Evolutionary conservation across 169 alveolate genomes (phyloP).

Genomic region (Eimeria sp.): DNA sequence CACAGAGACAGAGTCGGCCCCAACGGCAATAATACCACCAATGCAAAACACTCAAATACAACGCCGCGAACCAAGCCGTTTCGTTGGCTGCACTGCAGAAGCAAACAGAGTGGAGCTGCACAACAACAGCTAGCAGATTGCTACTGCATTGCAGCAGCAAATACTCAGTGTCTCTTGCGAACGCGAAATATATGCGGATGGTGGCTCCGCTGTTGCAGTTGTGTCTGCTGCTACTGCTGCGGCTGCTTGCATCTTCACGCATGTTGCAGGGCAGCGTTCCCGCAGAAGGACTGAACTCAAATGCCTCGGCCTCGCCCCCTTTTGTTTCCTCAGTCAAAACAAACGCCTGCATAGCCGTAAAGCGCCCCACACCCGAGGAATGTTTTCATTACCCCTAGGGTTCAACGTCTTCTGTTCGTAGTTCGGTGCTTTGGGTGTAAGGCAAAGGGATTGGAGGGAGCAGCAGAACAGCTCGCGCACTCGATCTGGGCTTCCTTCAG

Average conservation of each 20-base stretch:
- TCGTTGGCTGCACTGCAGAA: neutral
- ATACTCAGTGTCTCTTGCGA: neutral
- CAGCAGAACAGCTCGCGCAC: neutral
- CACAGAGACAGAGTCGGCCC: neutral
- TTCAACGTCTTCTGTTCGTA: neutral
- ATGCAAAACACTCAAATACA: neutral
- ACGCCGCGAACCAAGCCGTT: neutral
- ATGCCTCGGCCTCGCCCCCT: neutral
- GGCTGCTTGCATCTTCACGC: neutral
- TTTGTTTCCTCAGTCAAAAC: neutral
- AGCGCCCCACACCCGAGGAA: neutral
- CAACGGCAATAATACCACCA: neutral
- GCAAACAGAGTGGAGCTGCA: neutral
- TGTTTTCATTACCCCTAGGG: neutral
- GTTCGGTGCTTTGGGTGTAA: neutral
- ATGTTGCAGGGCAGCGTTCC: neutral
- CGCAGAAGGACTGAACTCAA: neutral
- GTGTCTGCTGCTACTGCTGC: conserved; percentile 20
- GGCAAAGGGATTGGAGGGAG: neutral
- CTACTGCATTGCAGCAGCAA: neutral
- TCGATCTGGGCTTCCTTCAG: neutral
- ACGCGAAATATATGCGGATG: conserved; percentile 10
- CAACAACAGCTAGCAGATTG: neutral
- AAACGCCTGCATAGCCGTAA: neutral
- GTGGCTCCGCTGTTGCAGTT: neutral